Percentiles rank a stretch among this genome's conserved stretches.
phyloP scores from a whole-genome alignment of 352 stramenopile genomes.

The Globisporangium orthogonon region DNA sequence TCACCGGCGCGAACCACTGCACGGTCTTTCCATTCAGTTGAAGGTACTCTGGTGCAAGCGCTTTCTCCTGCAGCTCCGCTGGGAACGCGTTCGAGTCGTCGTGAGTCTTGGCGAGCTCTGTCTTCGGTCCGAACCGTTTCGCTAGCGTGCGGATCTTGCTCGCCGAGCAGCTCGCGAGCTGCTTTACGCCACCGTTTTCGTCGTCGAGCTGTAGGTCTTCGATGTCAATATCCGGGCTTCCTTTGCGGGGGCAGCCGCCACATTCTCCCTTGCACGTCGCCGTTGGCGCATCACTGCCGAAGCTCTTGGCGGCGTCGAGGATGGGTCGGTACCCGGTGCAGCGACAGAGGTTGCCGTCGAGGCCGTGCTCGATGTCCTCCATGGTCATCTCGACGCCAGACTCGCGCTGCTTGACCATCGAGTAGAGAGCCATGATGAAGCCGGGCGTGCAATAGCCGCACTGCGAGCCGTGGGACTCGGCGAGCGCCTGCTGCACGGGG shows the following conservation, averaged over 20 bases:
- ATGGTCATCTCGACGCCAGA: constrained; percentile 60
- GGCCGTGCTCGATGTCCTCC: constrained; percentile 89
- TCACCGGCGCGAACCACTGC: constrained; percentile 92
- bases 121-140: constrained; percentile 23
- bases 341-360: constrained; percentile 95
- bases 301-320: constrained; percentile 83
- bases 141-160: constrained; percentile 58
- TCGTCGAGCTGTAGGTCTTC: constrained; percentile 35
- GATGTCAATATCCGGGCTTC: constrained; percentile 37
- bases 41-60: constrained; percentile 40
- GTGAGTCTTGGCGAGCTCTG: constrained; percentile 16
- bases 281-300: constrained; percentile 55
- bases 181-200: constrained; percentile 17
- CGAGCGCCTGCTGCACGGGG: constrained; percentile 83
- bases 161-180: constrained; percentile 58
- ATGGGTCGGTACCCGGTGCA: constrained; percentile 90
- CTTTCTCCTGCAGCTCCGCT: constrained; percentile 53
- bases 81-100: constrained; percentile 32
- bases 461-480: constrained; percentile 91
- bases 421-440: constrained; percentile 83
- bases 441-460: constrained; percentile 92
- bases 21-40: constrained; percentile 64
- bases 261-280: constrained; percentile 63
- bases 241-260: constrained; percentile 58
- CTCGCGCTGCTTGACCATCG: constrained; percentile 76